Percentiles rank a stretch among this genome's conserved stretches.
Evolutionary conservation across 768 basidiomycete species (phyloP).

Genomic region (Podaxis mareebaensis): DNA sequence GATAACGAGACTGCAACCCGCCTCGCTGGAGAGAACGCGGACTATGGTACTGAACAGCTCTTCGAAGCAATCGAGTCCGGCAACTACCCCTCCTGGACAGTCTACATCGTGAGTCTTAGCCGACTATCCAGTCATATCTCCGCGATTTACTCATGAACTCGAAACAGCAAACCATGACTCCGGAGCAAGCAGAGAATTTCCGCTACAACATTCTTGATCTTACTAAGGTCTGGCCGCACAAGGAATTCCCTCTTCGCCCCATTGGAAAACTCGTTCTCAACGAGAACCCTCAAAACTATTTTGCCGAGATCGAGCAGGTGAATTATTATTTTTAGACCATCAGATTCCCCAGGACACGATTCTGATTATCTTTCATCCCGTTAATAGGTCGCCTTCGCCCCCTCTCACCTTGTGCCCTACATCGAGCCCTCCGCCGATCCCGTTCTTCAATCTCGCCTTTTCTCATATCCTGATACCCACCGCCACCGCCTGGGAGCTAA

Average conservation of each 20-base stretch:
- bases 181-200: slow-evolving; percentile 87
- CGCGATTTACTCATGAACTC: slow-evolving; percentile 9
- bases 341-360: slow-evolving; percentile 22
- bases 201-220: slow-evolving; percentile 89
- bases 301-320: slow-evolving; percentile 93
- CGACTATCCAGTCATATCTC: background rate
- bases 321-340: slow-evolving; percentile 22
- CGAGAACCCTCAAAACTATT: slow-evolving; percentile 84
- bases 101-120: slow-evolving; percentile 65
- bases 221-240: slow-evolving; percentile 91
- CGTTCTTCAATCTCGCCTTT: slow-evolving; percentile 90
- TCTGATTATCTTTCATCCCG: slow-evolving; percentile 4
- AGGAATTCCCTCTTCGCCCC: slow-evolving; percentile 83
- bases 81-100: slow-evolving; percentile 84
- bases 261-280: slow-evolving; percentile 85
- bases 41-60: slow-evolving; percentile 79
- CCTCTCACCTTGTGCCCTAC: slow-evolving; percentile 85
- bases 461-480: slow-evolving; percentile 92
- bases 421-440: slow-evolving; percentile 91
- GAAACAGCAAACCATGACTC: slow-evolving; percentile 85
- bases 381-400: slow-evolving; percentile 68
- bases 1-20: slow-evolving; percentile 63
- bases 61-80: slow-evolving; percentile 83
- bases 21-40: slow-evolving; percentile 75
- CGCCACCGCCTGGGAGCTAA: slow-evolving; percentile 81